Evolutionary conservation across 305 asterid genomes (phyloP).

Genomic region (Galium porrigens): DNA sequence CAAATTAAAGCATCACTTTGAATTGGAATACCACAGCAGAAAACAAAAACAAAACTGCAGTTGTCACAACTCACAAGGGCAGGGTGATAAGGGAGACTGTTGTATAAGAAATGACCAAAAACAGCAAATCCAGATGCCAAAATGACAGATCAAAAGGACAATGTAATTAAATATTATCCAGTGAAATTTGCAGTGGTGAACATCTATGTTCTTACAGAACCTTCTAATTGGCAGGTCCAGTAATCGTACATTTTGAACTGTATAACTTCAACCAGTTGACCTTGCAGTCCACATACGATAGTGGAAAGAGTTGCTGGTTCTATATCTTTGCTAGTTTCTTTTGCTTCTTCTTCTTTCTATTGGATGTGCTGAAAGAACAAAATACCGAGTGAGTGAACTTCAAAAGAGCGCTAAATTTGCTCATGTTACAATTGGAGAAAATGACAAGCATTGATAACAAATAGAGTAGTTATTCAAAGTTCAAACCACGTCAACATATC

Average conservation of each 20-base stretch:
- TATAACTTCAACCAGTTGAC: neutral
- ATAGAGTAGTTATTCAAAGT: neutral
- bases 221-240: constrained; percentile 6
- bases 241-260: neutral
- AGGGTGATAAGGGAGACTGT: too few relatives aligned
- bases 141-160: neutral
- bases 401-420: neutral
- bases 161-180: neutral
- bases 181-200: neutral
- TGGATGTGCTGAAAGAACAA: constrained; percentile 25
- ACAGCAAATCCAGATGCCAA: neutral
- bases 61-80: too few relatives aligned
- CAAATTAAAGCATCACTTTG: neutral
- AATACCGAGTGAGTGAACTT: neutral
- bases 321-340: constrained; percentile 22
- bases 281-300: neutral
- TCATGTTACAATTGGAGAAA: neutral
- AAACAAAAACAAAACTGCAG: neutral
- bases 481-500: neutral
- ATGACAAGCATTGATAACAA: neutral
- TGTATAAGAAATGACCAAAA: neutral
- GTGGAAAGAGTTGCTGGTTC: neutral
- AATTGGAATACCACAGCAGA: neutral
- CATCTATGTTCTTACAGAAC: neutral
- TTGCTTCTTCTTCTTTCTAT: constrained; percentile 21